Evolutionary conservation across 2,329 filamentous ascomycete species (phyloP).

Genomic region (Coniella lustricola): DNA sequence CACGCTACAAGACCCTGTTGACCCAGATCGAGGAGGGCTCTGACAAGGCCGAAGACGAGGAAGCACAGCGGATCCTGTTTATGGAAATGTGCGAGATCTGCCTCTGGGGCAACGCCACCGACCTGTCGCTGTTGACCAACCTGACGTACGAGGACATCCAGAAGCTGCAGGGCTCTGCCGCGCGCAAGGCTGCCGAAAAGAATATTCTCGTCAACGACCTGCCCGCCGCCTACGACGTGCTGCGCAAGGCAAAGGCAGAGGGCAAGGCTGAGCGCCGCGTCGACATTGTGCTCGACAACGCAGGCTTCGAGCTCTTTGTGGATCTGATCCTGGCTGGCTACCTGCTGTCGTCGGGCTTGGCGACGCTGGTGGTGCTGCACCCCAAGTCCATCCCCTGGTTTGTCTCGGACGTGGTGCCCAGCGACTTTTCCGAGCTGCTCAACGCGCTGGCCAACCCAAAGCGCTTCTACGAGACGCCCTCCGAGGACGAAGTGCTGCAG

Average conservation of each 20-base stretch:
- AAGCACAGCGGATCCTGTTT: slow-evolving; percentile 73
- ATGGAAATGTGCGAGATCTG: slow-evolving; percentile 93
- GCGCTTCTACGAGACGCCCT: slow-evolving; percentile 68
- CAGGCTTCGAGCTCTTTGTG: slow-evolving; percentile 94
- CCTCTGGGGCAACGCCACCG: slow-evolving; percentile 94
- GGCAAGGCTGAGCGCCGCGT: slow-evolving; percentile 60
- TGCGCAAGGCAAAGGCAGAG: slow-evolving; percentile 21
- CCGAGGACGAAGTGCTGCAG: slow-evolving; percentile 56
- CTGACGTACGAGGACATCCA: slow-evolving; percentile 94
- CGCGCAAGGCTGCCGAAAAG: slow-evolving; percentile 77
- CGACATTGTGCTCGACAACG: slow-evolving; percentile 94
- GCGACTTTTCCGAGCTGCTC: slow-evolving; percentile 78
- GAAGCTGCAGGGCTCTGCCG: slow-evolving; percentile 84
- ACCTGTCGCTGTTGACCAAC: slow-evolving; percentile 82
- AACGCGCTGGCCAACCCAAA: slow-evolving; percentile 71
- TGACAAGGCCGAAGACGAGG: slow-evolving; percentile 47
- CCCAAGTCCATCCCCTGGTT: slow-evolving; percentile 98
- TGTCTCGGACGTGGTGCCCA: slow-evolving; percentile 86
- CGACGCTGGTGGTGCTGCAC: slow-evolving; percentile 80
- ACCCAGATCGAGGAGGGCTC: slow-evolving; percentile 53
- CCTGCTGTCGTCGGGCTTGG: slow-evolving; percentile 74
- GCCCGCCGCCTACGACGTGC: slow-evolving; percentile 26
- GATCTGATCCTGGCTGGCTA: slow-evolving; percentile 90
- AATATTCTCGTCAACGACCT: slow-evolving; percentile 92
- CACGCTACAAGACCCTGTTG: slow-evolving; percentile 50